phyloP scores from a whole-genome alignment of 2,329 filamentous ascomycete genomes.

The Penicillium polonicum region DNA sequence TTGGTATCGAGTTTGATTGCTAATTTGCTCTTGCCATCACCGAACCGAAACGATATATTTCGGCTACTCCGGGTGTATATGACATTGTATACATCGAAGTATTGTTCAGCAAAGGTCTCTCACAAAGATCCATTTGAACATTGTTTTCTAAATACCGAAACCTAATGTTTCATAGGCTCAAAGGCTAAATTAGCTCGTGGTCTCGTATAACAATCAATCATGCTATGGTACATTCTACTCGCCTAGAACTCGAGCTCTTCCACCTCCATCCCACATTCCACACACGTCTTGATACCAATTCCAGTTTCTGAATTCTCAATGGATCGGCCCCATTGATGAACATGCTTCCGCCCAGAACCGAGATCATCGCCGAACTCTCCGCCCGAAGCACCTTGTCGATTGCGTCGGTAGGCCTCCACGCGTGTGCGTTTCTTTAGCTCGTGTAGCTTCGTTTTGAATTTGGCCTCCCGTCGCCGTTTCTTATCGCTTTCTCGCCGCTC shows the following conservation, averaged over 20 bases:
- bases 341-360: constrained; percentile 67
- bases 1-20: background rate
- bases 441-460: constrained; percentile 84
- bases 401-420: constrained; percentile 82
- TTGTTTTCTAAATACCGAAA: background rate
- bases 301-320: constrained; percentile 59
- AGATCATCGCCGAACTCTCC: constrained; percentile 74
- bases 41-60: background rate
- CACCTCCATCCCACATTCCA: constrained; percentile 66
- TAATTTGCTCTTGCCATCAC: background rate
- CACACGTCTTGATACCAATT: constrained; percentile 67
- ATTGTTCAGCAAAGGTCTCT: background rate
- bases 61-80: background rate
- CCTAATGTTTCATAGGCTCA: background rate
- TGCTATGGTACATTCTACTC: constrained; percentile 3
- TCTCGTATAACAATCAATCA: background rate
- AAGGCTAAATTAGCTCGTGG: background rate
- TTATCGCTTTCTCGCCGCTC: constrained; percentile 74
- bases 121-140: background rate
- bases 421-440: constrained; percentile 92
- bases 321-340: constrained; percentile 76
- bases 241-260: constrained; percentile 62
- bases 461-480: constrained; percentile 82
- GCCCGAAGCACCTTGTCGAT: constrained; percentile 53
- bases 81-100: background rate